Evolutionary conservation across 1,284 basidiomycete genomes (phyloP), one percentile per base, ranked within the genome.

Genomic region (Rhodotorula mucilaginosa): DNA sequence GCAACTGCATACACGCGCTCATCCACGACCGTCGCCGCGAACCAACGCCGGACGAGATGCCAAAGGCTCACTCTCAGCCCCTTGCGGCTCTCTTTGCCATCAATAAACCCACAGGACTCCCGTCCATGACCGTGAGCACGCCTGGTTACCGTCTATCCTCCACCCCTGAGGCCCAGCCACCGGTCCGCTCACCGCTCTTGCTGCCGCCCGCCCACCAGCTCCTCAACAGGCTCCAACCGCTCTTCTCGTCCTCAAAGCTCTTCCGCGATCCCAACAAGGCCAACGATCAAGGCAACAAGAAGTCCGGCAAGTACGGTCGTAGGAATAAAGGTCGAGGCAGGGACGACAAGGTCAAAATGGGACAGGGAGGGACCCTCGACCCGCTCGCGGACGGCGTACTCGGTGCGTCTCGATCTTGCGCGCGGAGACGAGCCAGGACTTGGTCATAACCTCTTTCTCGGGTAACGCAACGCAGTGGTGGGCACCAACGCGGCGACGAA

Each of bases 331-430:
- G 69, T 19, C 73, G 71, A 52, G 64, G 71, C 61, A 71, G 63
- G 52, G 61, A 68, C n/a, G 68, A 73, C n/a, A 56, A 70, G 51
- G 81, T 93, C 64, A 96, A 96, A 82, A 86, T 95, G 60, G 93
- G 93, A 2, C 92, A 95, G 81, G 93, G 93, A 59, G 94, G 94
- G 23, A 99, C 97, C 5, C 84, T 99, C 59, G 97, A 99, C 83
- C 97, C 97, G 18, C 85, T 99, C 26, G 97, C 97, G n/a, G 90
- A 93, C 80, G 93, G 93, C 60, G 93, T 96, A 29, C 83, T 93
- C 73, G 90, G 90, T 91, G 80, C 73, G 82, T 75, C 67, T 34
- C 18, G 8, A 26, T 52, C 48, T 1, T 8, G 12, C 18, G 16
- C 26, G 8, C 5, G 16, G 52, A n/a, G 48, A 58, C 21, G 3